These are phyloP conservation scores for Solanum okadae DNA, from an alignment of 257 asterid genomes.

Conservation along the genomic window DNA sequence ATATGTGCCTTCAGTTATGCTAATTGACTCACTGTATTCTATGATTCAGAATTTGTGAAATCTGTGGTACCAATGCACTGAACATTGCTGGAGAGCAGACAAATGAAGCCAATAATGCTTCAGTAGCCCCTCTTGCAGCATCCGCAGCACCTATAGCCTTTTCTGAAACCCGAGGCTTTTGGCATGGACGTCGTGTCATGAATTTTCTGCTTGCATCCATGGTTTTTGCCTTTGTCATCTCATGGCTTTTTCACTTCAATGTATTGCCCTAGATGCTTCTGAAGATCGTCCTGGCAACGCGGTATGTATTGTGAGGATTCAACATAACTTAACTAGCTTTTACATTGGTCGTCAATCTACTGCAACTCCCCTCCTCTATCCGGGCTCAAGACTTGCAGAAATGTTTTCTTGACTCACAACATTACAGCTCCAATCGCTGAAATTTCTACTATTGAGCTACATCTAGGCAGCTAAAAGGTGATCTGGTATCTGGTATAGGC, in stretches of 20 bases:
- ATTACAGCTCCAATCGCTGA: background rate
- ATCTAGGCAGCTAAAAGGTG: background rate
- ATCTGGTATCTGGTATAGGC: background rate
- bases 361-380: background rate
- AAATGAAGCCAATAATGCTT: background rate
- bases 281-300: background rate
- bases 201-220: constrained; percentile 6
- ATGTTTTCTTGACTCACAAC: background rate
- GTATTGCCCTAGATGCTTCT: background rate
- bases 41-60: constrained; percentile 5
- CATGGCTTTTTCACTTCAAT: constrained; percentile 10
- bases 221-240: constrained; percentile 11
- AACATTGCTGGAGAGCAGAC: background rate
- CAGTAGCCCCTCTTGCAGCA: background rate
- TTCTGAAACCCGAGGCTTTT: background rate
- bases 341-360: background rate
- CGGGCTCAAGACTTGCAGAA: background rate
- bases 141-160: background rate
- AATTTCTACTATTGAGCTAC: background rate
- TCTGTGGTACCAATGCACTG: constrained; percentile 5
- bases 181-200: constrained; percentile 4
- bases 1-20: background rate
- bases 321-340: background rate
- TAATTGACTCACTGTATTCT: background rate
- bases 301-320: background rate